These are phyloP conservation scores for Usnea hakonensis DNA, from an alignment of 495 filamentous ascomycete species.

Conservation along the genomic window DNA sequence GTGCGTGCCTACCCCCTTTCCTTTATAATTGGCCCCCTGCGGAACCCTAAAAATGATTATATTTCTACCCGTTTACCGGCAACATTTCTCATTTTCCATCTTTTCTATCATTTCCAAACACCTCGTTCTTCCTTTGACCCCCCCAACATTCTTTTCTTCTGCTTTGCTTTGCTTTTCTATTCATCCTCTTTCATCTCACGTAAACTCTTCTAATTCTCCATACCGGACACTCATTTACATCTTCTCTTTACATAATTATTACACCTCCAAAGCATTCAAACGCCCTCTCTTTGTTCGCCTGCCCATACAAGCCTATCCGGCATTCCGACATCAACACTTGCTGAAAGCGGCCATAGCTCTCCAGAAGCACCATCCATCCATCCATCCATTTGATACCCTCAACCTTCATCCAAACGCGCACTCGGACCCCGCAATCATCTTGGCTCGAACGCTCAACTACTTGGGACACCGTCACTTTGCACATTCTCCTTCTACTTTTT, in stretches of 20 bases:
- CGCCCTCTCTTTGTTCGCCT: slow-evolving; percentile 10
- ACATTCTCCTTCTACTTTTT: neutral
- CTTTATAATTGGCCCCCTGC: neutral
- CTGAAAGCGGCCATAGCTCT: slow-evolving; percentile 9
- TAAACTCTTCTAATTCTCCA: neutral
- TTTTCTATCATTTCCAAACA: neutral
- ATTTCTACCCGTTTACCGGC: neutral
- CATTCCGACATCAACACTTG: slow-evolving; percentile 16
- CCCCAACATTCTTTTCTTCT: slow-evolving; percentile 9
- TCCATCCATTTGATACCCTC: neutral
- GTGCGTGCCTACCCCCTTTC: too few species aligned
- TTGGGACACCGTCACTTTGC: neutral
- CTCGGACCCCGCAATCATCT: neutral
- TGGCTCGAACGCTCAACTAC: neutral
- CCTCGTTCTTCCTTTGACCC: too few species aligned
- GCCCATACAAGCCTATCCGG: slow-evolving; percentile 13
- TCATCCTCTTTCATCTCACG: neutral
- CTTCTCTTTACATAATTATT: neutral
- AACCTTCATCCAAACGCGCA: neutral
- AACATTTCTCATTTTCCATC: neutral
- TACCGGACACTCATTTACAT: neutral
- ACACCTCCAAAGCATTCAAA: neutral
- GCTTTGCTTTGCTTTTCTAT: neutral
- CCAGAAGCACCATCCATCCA: neutral
- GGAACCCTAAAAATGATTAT: neutral